These are phyloP conservation scores for Xerocomus brunneocitrinus DNA, from an alignment of 768 basidiomycete species.

Conservation along the genomic window DNA sequence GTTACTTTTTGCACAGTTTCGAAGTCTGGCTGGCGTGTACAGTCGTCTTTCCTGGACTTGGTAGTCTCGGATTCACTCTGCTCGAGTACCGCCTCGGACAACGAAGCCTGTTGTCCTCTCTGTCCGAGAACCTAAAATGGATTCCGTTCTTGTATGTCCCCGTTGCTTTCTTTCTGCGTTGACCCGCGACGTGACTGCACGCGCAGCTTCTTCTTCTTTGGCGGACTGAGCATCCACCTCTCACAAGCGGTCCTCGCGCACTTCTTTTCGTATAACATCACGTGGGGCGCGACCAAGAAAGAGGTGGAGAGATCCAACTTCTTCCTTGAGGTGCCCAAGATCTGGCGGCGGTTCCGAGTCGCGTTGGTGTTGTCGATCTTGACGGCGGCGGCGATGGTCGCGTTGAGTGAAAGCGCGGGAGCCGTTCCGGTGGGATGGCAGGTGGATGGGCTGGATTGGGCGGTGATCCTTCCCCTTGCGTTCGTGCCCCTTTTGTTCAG, in stretches of 20 bases:
- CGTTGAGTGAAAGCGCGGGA: constrained; percentile 41
- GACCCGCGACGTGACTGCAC: neutral
- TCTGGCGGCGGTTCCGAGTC: constrained; percentile 72
- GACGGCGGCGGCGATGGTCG: constrained; percentile 47
- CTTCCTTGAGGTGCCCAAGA: constrained; percentile 84
- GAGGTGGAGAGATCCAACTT: constrained; percentile 90
- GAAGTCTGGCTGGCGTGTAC: constrained; percentile 79
- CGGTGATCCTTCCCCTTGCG: constrained; percentile 72
- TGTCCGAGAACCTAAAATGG: constrained; percentile 27
- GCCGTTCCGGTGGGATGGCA: constrained; percentile 66
- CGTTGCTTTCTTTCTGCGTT: neutral
- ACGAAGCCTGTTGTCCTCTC: constrained; percentile 15
- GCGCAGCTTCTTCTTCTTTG: constrained; percentile 47
- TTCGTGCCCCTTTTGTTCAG: constrained; percentile 10
- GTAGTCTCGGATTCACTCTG: constrained; percentile 69
- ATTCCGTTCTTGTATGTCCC: constrained; percentile 36
- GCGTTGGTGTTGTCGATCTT: constrained; percentile 53
- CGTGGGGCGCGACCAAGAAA: constrained; percentile 65
- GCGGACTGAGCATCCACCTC: constrained; percentile 52
- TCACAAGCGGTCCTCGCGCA: constrained; percentile 50
- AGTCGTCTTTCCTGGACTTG: constrained; percentile 70
- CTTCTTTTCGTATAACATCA: constrained; percentile 55
- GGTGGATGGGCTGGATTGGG: constrained; percentile 58
- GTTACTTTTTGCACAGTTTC: constrained; percentile 72
- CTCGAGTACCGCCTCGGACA: constrained; percentile 70